These are phyloP conservation scores for Stephanodiscus minutulus DNA, from an alignment of 108 stramenopile genomes.

Conservation along the genomic window DNA sequence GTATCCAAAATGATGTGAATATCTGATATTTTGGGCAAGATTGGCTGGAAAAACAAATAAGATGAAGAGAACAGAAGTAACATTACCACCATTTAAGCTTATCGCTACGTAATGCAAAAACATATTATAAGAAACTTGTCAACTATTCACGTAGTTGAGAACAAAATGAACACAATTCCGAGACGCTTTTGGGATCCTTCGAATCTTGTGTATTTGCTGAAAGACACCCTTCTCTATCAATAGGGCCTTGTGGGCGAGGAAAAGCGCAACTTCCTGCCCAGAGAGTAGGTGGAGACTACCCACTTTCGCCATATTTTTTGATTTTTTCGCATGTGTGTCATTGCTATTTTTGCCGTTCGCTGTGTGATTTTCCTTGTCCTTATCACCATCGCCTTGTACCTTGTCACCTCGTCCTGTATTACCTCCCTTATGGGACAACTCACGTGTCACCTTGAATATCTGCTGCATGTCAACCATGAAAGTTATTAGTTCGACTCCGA, in stretches of 20 bases:
- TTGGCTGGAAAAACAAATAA: too few species aligned
- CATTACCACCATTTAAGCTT: too few species aligned
- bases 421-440: conserved; percentile 48
- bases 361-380: conserved; percentile 26
- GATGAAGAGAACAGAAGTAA: too few species aligned
- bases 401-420: background rate
- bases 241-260: conserved; percentile 78
- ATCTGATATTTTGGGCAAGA: too few species aligned
- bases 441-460: conserved; percentile 82
- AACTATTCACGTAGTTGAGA: conserved; percentile 27
- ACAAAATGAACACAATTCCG: conserved; percentile 20
- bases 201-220: conserved; percentile 75
- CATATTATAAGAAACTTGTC: background rate
- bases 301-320: conserved; percentile 53
- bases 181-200: conserved; percentile 54
- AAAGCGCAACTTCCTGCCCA: conserved; percentile 75
- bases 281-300: conserved; percentile 67
- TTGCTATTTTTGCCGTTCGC: background rate
- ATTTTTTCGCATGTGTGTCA: conserved; percentile 11
- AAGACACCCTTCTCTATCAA: conserved; percentile 80
- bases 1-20: too few species aligned
- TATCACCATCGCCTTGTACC: background rate
- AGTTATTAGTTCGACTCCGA: conserved; percentile 69
- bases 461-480: conserved; percentile 91
- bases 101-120: too few species aligned